Percentiles rank a stretch among this genome's conserved stretches.
These are phyloP conservation scores for Mortierella sp. DNA, from an alignment of 371 early-diverging fungal genomes.

Conservation along the genomic window DNA sequence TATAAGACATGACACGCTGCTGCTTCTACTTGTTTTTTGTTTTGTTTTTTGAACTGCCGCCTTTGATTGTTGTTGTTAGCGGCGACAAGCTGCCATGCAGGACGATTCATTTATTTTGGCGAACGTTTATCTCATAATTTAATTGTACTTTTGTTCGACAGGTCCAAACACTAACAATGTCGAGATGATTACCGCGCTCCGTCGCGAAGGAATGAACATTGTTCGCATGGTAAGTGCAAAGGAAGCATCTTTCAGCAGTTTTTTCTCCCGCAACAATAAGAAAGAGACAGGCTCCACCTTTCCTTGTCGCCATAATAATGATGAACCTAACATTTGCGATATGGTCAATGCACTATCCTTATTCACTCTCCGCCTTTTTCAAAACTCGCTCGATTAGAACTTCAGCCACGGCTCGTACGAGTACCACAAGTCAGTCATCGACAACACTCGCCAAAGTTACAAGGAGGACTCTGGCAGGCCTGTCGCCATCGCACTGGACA, in stretches of 20 bases:
- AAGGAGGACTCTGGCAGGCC: slow-evolving; percentile 67
- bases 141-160: slow-evolving; percentile 17
- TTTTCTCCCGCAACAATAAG: not conserved
- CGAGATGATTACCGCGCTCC: slow-evolving; percentile 85
- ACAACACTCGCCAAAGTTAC: slow-evolving; percentile 78
- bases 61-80: not conserved
- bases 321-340: not conserved
- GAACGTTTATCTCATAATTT: not conserved
- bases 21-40: not conserved
- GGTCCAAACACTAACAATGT: slow-evolving; percentile 83
- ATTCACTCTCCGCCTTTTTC: not conserved
- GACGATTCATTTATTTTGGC: not conserved
- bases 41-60: not conserved
- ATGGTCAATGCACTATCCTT: not conserved
- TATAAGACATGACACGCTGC: not conserved
- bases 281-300: not conserved
- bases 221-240: slow-evolving; percentile 76
- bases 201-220: slow-evolving; percentile 94
- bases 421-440: slow-evolving; percentile 89
- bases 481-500: slow-evolving; percentile 91
- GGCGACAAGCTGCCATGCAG: not conserved
- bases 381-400: slow-evolving; percentile 61
- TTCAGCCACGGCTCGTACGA: slow-evolving; percentile 95
- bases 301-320: not conserved
- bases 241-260: not conserved